Evolutionary conservation across 306 rosid genomes (phyloP).

Genomic region (Quercus alba): DNA sequence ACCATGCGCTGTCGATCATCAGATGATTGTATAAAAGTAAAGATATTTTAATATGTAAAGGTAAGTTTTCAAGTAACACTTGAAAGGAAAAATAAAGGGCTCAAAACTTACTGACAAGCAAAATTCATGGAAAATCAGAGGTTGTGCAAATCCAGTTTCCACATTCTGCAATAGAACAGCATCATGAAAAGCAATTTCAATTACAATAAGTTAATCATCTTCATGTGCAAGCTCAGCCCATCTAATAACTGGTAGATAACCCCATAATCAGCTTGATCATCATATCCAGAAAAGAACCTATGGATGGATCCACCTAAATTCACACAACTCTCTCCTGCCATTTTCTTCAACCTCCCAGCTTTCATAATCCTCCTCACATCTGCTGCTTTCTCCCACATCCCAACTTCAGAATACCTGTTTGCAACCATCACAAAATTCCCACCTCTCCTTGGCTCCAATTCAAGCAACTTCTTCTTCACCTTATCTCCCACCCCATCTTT

Average conservation of each 20-base stretch:
- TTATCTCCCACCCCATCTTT: slow-evolving; percentile 46
- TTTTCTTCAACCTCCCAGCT: slow-evolving; percentile 67
- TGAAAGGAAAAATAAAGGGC: neutral
- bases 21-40: neutral
- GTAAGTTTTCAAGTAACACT: neutral
- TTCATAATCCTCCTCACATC: slow-evolving; percentile 63
- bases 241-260: slow-evolving; percentile 50
- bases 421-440: slow-evolving; percentile 81
- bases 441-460: slow-evolving; percentile 75
- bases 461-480: slow-evolving; percentile 63
- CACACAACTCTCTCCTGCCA: slow-evolving; percentile 79
- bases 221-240: slow-evolving; percentile 67
- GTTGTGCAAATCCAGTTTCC: neutral
- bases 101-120: neutral
- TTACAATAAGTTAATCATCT: slow-evolving; percentile 34
- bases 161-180: slow-evolving; percentile 9
- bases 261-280: slow-evolving; percentile 29
- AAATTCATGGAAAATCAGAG: neutral
- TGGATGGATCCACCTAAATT: slow-evolving; percentile 63
- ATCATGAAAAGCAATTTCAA: slow-evolving; percentile 9
- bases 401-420: slow-evolving; percentile 74
- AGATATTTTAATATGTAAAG: neutral
- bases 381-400: slow-evolving; percentile 87
- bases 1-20: neutral
- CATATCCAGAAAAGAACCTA: slow-evolving; percentile 67